phyloP scores from a whole-genome alignment of 768 basidiomycete genomes.

The Rhizopogon roseolus region DNA sequence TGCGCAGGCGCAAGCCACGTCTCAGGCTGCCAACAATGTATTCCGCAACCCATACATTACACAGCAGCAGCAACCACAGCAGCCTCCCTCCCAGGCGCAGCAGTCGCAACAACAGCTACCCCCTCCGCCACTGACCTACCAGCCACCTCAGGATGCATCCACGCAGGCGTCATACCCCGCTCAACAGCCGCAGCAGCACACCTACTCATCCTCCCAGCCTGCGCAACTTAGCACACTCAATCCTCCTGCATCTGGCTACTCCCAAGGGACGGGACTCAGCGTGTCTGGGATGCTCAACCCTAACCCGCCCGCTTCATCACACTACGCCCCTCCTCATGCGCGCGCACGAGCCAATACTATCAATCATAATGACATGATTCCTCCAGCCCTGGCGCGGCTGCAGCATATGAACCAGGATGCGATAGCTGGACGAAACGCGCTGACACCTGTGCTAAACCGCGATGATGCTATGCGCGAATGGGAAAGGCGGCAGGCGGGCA shows the following conservation, averaged over 20 bases:
- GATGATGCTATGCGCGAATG: conserved; percentile 96
- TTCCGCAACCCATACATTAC: conserved; percentile 83
- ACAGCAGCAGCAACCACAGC: conserved; percentile 29
- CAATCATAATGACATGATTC: conserved; percentile 83
- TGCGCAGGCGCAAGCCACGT: conserved; percentile 74
- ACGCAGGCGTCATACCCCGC: not conserved
- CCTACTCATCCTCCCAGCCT: conserved; percentile 21
- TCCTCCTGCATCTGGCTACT: conserved; percentile 9
- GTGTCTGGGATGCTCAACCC: conserved; percentile 31
- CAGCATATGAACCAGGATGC: conserved; percentile 87
- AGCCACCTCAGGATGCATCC: conserved; percentile 11
- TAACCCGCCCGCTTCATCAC: conserved; percentile 59
- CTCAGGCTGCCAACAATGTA: conserved; percentile 62
- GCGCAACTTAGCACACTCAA: conserved; percentile 13
- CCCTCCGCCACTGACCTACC: conserved; percentile 14
- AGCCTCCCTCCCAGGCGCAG: conserved; percentile 28
- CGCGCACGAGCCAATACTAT: conserved; percentile 89
- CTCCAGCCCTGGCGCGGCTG: conserved; percentile 85
- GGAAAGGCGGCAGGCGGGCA: conserved; percentile 84
- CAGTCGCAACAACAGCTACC: conserved; percentile 27
- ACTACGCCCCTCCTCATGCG: conserved; percentile 51
- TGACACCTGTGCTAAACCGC: conserved; percentile 91
- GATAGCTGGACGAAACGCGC: conserved; percentile 69
- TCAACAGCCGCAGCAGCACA: conserved; percentile 18
- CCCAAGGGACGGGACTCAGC: conserved; percentile 12